phyloP scores from a whole-genome alignment of 192 early-diverging fungal genomes.

The Tieghemiomyces parasiticus region DNA sequence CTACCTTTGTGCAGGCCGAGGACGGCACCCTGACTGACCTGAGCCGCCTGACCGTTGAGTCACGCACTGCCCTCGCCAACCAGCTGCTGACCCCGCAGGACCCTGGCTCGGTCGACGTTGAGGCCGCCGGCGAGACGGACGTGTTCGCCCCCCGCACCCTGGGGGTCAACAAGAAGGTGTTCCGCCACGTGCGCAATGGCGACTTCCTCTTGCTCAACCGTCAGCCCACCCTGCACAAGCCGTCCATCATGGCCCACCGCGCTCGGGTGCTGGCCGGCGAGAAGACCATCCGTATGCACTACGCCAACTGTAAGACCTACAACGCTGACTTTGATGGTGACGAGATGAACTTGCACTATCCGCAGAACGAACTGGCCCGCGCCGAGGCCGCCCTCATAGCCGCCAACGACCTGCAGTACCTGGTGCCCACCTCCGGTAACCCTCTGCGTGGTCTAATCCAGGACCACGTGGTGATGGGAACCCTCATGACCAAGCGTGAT shows the following conservation, averaged over 20 bases:
- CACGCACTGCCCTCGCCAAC: constrained; percentile 89
- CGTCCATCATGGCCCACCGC: constrained; percentile 97
- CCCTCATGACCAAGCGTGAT: constrained; percentile 80
- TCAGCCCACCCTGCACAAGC: constrained; percentile 98
- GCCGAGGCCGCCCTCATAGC: constrained; percentile 95
- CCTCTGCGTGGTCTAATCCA: constrained; percentile 97
- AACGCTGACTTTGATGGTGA: constrained; percentile 99
- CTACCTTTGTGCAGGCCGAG: constrained; percentile 86
- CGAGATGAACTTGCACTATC: constrained; percentile 99
- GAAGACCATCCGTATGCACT: constrained; percentile 99
- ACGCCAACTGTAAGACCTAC: constrained; percentile 84
- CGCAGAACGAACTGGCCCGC: constrained; percentile 92
- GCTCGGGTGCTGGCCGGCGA: constrained; percentile 90
- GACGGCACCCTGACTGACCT: constrained; percentile 81
- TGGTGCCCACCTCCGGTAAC: constrained; percentile 92
- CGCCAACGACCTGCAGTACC: constrained; percentile 87
- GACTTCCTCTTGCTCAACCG: constrained; percentile 96
- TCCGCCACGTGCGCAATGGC: constrained; percentile 90
- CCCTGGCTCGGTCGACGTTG: constrained; percentile 26
- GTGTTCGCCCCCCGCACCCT: constrained; percentile 39
- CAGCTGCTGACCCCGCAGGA: constrained; percentile 69
- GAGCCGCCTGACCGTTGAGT: constrained; percentile 63
- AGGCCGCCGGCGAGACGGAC: constrained; percentile 13
- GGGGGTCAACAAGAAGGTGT: constrained; percentile 88
- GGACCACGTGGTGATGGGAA: constrained; percentile 96